Evolutionary conservation across 805 yeast genomes (phyloP).

Genomic region (Pichia insulana): DNA sequence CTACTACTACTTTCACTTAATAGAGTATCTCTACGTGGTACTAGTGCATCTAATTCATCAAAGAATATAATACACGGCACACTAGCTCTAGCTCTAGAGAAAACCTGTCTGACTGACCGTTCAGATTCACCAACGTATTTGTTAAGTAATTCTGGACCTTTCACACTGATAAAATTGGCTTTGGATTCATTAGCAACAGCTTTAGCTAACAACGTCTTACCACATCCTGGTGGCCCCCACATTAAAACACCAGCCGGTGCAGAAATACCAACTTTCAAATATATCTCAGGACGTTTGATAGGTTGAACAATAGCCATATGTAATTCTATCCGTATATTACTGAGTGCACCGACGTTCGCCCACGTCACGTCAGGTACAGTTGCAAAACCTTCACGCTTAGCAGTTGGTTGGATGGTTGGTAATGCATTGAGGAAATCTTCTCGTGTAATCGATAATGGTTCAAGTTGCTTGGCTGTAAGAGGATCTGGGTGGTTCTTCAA

Average conservation of each 20-base stretch:
- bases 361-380: slow-evolving; percentile 97
- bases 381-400: slow-evolving; percentile 97
- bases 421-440: slow-evolving; percentile 78
- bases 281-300: slow-evolving; percentile 83
- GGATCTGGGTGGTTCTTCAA: slow-evolving; percentile 70
- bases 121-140: slow-evolving; percentile 96
- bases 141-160: slow-evolving; percentile 93
- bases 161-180: slow-evolving; percentile 90
- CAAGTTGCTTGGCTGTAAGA: slow-evolving; percentile 64
- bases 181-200: slow-evolving; percentile 97
- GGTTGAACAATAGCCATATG: slow-evolving; percentile 98
- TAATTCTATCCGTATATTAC: slow-evolving; percentile 72
- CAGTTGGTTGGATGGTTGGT: slow-evolving; percentile 93
- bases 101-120: slow-evolving; percentile 84
- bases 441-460: slow-evolving; percentile 63
- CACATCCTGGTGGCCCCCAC: slow-evolving; percentile 99
- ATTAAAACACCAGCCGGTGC: slow-evolving; percentile 95
- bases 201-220: slow-evolving; percentile 90
- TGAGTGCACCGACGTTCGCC: slow-evolving; percentile 88
- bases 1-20: slow-evolving; percentile 85
- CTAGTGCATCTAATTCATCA: slow-evolving; percentile 93
- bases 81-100: slow-evolving; percentile 89
- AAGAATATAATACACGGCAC: slow-evolving; percentile 91
- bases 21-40: slow-evolving; percentile 85
- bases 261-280: slow-evolving; percentile 82